Percentiles rank a stretch among this genome's conserved stretches.
phyloP scores from a whole-genome alignment of 495 filamentous ascomycete genomes.

The Aspergillus biplanus region DNA sequence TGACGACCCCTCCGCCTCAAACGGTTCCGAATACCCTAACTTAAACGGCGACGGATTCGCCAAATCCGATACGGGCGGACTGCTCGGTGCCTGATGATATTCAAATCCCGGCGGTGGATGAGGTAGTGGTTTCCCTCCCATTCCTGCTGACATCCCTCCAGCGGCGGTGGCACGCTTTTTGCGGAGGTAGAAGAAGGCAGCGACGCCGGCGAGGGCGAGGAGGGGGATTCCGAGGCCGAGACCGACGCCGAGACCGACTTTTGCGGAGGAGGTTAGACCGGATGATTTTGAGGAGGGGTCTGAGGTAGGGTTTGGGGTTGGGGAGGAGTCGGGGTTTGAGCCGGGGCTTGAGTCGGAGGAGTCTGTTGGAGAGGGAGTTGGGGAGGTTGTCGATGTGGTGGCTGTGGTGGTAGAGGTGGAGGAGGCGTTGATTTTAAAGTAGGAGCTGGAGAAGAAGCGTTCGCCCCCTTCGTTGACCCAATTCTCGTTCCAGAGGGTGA shows the following conservation, averaged over 20 bases:
- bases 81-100: no score
- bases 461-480: constrained; percentile 8
- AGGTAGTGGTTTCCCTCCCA: not conserved
- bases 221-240: constrained; percentile 16
- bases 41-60: constrained; percentile 11
- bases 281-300: not conserved
- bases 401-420: constrained; percentile 9
- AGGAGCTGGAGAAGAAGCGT: constrained; percentile 15
- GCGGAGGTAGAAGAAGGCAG: constrained; percentile 9
- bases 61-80: constrained; percentile 2
- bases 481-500: constrained; percentile 22
- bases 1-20: constrained; percentile 7
- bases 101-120: not conserved
- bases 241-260: constrained; percentile 21
- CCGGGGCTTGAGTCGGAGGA: not conserved
- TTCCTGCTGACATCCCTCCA: not conserved
- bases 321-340: not conserved
- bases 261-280: constrained; percentile 16
- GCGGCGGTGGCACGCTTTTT: not conserved
- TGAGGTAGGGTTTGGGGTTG: constrained; percentile 1
- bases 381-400: constrained; percentile 5
- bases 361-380: not conserved
- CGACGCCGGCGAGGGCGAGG: constrained; percentile 16
- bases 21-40: not conserved
- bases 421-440: constrained; percentile 21